A percentile compares a stretch with the other conserved stretches of the same genome.
Evolutionary conservation across 2,329 filamentous ascomycete genomes (phyloP).

Genomic region (Diaporthe vaccinii): DNA sequence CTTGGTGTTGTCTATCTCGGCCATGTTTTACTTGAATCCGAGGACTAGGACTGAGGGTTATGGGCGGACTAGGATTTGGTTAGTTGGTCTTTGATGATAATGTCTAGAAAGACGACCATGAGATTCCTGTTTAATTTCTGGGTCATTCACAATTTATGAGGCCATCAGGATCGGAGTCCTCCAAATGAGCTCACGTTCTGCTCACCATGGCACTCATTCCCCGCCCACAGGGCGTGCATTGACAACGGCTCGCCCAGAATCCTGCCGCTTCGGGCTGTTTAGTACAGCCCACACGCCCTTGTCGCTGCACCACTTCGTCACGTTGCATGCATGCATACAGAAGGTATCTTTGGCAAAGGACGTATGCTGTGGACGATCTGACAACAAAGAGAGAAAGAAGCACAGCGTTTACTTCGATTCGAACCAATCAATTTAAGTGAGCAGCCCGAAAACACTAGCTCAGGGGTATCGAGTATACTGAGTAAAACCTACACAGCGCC

Average conservation of each 20-base stretch:
- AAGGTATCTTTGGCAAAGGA: neutral
- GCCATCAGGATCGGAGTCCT: neutral
- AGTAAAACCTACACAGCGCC: conserved; percentile 40
- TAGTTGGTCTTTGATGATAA: neutral
- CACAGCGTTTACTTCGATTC: conserved; percentile 2
- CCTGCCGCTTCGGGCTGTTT: conserved; percentile 6
- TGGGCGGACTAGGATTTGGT: too few relatives aligned
- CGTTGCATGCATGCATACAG: neutral
- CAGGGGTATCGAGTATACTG: conserved; percentile 41
- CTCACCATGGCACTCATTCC: conserved; percentile 2
- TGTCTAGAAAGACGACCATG: neutral
- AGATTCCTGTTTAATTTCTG: too few relatives aligned
- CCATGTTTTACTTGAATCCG: conserved; percentile 12
- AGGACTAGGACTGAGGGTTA: neutral
- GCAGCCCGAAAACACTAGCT: conserved; percentile 20
- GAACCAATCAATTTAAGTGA: conserved; percentile 29
- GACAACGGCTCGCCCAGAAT: conserved; percentile 19
- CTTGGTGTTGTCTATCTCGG: conserved; percentile 24
- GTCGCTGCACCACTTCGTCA: neutral
- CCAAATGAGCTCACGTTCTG: neutral
- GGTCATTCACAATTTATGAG: neutral
- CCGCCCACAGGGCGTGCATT: conserved; percentile 23
- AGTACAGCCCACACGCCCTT: conserved; percentile 2
- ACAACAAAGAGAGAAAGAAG: neutral
- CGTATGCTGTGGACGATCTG: neutral